Conservation (phyloP, 768 basidiomycete species). For the Hygrocybe coccinea region DNA sequence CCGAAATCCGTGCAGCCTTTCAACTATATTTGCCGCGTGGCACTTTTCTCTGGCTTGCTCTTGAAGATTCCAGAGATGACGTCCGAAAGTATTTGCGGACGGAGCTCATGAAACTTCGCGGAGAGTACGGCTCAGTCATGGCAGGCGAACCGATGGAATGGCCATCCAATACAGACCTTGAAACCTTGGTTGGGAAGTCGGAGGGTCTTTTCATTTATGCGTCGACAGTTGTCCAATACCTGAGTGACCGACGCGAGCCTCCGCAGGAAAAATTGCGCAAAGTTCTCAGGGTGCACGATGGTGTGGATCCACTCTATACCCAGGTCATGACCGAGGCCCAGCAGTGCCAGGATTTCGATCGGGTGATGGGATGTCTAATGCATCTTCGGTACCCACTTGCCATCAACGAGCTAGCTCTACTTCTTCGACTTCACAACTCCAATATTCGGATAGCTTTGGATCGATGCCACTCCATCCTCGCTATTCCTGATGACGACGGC, state of each 20-base stretch:
- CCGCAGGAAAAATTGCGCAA: constrained; percentile 4
- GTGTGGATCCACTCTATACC: constrained; percentile 13
- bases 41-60: not conserved
- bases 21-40: not conserved
- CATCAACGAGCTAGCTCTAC: not conserved
- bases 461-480: constrained; percentile 11
- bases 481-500: constrained; percentile 7
- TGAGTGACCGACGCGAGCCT: not conserved
- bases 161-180: constrained; percentile 5
- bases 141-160: not conserved
- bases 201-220: constrained; percentile 8
- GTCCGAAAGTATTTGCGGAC: constrained; percentile 4
- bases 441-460: constrained; percentile 1
- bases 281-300: constrained; percentile 1
- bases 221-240: not conserved
- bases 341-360: not conserved
- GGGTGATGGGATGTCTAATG: constrained; percentile 11
- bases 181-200: not conserved
- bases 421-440: constrained; percentile 2
- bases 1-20: constrained; percentile 21
- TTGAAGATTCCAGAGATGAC: constrained; percentile 6
- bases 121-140: too few relatives aligned
- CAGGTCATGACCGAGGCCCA: constrained; percentile 7
- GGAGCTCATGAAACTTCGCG: too few relatives aligned
- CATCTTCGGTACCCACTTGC: not conserved